These are phyloP conservation scores for Syncephalastrum racemosum DNA, from an alignment of 371 early-diverging fungal genomes.

Conservation along the genomic window DNA sequence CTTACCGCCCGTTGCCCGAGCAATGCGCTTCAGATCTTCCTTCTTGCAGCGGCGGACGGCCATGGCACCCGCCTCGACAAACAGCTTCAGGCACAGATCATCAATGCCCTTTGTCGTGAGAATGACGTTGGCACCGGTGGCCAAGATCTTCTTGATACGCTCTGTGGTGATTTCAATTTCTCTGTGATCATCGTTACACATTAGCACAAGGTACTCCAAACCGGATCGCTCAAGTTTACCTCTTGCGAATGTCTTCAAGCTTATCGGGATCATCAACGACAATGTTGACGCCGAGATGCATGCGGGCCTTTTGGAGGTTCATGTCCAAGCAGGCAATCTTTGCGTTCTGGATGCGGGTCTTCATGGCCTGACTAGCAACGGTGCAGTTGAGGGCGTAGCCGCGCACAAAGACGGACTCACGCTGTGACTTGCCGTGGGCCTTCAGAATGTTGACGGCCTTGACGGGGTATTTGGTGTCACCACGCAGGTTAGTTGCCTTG, in stretches of 20 bases:
- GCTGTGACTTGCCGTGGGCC: constrained; percentile 96
- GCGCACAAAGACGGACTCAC: constrained; percentile 89
- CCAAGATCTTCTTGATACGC: constrained; percentile 94
- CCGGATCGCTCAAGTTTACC: constrained; percentile 45
- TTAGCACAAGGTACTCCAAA: neutral
- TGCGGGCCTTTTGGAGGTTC: constrained; percentile 98
- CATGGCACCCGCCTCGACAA: constrained; percentile 94
- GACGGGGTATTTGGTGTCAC: constrained; percentile 95
- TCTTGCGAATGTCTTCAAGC: constrained; percentile 97
- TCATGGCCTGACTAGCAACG: constrained; percentile 96
- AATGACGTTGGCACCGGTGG: constrained; percentile 97
- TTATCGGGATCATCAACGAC: constrained; percentile 98
- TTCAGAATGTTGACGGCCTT: constrained; percentile 99
- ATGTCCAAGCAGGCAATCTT: constrained; percentile 99
- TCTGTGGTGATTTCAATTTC: constrained; percentile 97
- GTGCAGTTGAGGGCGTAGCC: constrained; percentile 99
- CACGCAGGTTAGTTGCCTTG: constrained; percentile 82
- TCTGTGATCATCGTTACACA: constrained; percentile 34
- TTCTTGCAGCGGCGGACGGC: constrained; percentile 96
- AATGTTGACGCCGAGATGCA: constrained; percentile 98
- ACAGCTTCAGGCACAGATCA: constrained; percentile 97
- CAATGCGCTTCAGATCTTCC: constrained; percentile 98
- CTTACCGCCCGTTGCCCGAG: constrained; percentile 87
- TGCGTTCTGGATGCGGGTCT: constrained; percentile 83
- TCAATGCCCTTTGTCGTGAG: constrained; percentile 99